A percentile compares a stretch with the other conserved stretches of the same genome.
phyloP scores from a whole-genome alignment of 345 rosid species.

The Cardamine occulta region DNA sequence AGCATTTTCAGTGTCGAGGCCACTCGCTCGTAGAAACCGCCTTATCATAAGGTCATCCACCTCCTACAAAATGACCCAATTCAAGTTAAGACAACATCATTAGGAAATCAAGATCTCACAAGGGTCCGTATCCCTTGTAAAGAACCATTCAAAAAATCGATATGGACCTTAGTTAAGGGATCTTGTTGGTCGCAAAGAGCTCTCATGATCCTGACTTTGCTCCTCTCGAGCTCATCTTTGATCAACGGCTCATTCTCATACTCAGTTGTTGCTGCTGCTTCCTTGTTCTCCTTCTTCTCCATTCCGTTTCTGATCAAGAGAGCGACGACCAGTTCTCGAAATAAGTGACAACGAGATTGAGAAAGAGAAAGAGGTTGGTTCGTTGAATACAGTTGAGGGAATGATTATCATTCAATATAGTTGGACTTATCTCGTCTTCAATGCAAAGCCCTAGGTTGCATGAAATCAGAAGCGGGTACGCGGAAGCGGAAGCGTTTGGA shows the following conservation, averaged over 20 bases:
- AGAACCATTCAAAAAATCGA: neutral
- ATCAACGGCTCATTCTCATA: constrained; percentile 30
- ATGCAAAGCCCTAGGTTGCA: neutral
- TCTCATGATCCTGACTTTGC: constrained; percentile 79
- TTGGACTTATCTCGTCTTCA: constrained; percentile 3
- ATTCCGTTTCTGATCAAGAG: constrained; percentile 6
- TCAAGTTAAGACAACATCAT: neutral
- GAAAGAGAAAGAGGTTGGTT: neutral
- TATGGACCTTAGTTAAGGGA: constrained; percentile 66
- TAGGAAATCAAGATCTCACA: neutral
- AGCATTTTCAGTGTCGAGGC: constrained; percentile 84
- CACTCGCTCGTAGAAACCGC: constrained; percentile 86
- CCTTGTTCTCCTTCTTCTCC: constrained; percentile 14
- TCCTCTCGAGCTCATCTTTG: constrained; percentile 65
- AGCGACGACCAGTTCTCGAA: constrained; percentile 32
- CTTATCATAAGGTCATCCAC: constrained; percentile 78
- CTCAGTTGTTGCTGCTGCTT: constrained; percentile 29
- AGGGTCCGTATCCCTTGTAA: neutral
- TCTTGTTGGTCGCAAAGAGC: constrained; percentile 73
- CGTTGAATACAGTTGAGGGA: neutral
- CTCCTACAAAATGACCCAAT: constrained; percentile 47
- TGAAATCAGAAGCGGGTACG: too few species aligned
- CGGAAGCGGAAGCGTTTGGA: too few species aligned
- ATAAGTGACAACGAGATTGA: neutral
- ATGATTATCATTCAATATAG: neutral